A percentile compares a stretch with the other conserved stretches of the same genome.
These are phyloP conservation scores for Urostyla sp. DNA, from an alignment of 73 alveolate species.

Conservation along the genomic window DNA sequence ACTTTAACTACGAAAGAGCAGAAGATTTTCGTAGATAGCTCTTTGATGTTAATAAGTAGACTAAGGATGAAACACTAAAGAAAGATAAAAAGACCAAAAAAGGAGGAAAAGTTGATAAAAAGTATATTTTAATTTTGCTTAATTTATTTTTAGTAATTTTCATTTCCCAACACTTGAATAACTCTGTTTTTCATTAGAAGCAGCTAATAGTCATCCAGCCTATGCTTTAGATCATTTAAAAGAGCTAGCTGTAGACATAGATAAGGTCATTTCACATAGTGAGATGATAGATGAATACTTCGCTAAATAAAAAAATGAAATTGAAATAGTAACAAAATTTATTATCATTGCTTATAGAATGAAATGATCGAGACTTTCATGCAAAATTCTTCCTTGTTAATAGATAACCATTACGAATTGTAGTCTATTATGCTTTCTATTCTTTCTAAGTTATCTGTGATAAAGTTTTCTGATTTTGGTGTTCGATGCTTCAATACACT, in stretches of 20 bases:
- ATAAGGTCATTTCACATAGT: constrained; percentile 51
- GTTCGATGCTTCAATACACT: constrained; percentile 57
- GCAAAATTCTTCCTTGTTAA: constrained; percentile 51
- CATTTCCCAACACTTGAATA: constrained; percentile 55
- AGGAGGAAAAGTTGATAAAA: constrained; percentile 6
- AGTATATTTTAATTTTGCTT: neutral
- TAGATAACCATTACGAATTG: constrained; percentile 50
- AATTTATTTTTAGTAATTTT: neutral
- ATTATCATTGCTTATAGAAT: neutral
- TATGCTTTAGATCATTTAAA: constrained; percentile 49
- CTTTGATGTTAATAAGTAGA: constrained; percentile 50
- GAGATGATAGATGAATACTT: constrained; percentile 54
- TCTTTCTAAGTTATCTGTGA: constrained; percentile 43
- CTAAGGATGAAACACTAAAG: constrained; percentile 39
- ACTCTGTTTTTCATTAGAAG: constrained; percentile 53
- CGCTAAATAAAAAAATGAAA: constrained; percentile 21
- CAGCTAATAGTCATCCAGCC: constrained; percentile 70
- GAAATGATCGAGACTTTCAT: constrained; percentile 58
- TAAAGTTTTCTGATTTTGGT: constrained; percentile 66
- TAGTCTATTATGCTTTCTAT: constrained; percentile 48
- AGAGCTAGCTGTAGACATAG: constrained; percentile 69
- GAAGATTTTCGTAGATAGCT: constrained; percentile 51
- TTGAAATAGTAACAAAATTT: constrained; percentile 36
- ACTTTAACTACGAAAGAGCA: constrained; percentile 57
- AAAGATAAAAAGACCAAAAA: constrained; percentile 12